phyloP scores from a whole-genome alignment of 2,329 filamentous ascomycete species.

The Curvularia sp. region DNA sequence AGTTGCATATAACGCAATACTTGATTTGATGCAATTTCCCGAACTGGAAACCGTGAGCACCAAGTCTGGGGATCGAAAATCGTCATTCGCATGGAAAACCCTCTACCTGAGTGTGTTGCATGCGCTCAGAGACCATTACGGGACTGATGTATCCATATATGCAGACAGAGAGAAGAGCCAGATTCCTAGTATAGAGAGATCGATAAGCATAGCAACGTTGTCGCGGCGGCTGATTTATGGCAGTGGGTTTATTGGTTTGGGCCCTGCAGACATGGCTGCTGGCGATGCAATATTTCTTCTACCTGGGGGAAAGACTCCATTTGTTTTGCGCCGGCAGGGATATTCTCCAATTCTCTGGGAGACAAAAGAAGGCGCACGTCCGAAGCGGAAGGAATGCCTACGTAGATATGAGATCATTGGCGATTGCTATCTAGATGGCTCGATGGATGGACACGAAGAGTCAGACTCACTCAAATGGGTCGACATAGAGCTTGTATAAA shows the following conservation, averaged over 20 bases:
- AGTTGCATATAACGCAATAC: not conserved
- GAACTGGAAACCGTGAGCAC: not conserved
- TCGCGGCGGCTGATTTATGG: constrained; percentile 7
- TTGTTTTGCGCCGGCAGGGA: constrained; percentile 12
- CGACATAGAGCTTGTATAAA: constrained; percentile 1
- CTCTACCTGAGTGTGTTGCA: not conserved
- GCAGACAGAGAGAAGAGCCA: not conserved
- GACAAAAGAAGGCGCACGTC: not conserved
- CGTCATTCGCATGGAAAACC: not conserved
- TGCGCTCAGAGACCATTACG: not conserved
- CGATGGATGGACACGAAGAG: not conserved
- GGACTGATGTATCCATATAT: not conserved
- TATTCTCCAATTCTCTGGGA: not conserved
- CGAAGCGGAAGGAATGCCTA: too few species aligned
- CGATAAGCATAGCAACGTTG: constrained; percentile 3
- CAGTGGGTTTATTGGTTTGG: constrained; percentile 11
- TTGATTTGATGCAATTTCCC: not conserved
- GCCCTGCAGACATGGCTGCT: constrained; percentile 5
- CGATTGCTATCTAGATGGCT: constrained; percentile 3
- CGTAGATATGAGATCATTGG: constrained; percentile 6
- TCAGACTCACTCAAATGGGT: not conserved
- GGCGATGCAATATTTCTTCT: constrained; percentile 22
- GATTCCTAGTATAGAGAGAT: not conserved
- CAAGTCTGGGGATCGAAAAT: not conserved
- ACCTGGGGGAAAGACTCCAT: constrained; percentile 21